phyloP scores from a whole-genome alignment of 805 yeast species.

The Wickerhamiella sergipiensis region DNA sequence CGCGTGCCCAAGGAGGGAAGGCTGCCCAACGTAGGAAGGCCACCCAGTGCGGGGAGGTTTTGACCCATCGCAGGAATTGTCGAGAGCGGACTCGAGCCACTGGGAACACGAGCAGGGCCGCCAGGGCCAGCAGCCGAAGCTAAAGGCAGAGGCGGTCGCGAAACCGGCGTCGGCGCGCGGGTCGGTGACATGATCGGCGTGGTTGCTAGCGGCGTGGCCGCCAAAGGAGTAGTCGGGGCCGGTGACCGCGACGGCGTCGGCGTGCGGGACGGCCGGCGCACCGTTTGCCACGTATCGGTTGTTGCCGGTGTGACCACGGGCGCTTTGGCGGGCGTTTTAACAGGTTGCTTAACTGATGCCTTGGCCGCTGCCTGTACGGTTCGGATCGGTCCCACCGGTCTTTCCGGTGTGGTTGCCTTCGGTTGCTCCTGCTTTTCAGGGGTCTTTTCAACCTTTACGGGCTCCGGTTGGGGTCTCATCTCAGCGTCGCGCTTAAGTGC shows the following conservation, averaged over 20 bases:
- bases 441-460: not conserved
- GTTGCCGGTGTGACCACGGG: not conserved
- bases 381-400: not conserved
- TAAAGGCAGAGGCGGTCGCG: not conserved
- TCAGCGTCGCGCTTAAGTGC: not conserved
- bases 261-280: not conserved
- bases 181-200: not conserved
- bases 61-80: not conserved
- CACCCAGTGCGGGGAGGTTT: not conserved
- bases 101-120: too few species aligned
- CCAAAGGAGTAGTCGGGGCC: not conserved
- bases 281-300: not conserved
- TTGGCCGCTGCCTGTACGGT: not conserved
- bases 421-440: too few species aligned
- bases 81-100: not conserved
- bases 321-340: too few species aligned
- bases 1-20: not conserved
- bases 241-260: not conserved
- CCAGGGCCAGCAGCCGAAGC: not conserved
- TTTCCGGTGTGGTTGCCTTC: too few species aligned
- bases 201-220: not conserved
- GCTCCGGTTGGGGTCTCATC: not conserved
- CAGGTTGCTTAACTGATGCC: too few species aligned
- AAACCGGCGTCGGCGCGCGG: not conserved
- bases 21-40: not conserved